A percentile compares a stretch with the other conserved stretches of the same genome.
Conservation (phyloP, 2,329 filamentous ascomycete genomes). For the Calycina marina region DNA sequence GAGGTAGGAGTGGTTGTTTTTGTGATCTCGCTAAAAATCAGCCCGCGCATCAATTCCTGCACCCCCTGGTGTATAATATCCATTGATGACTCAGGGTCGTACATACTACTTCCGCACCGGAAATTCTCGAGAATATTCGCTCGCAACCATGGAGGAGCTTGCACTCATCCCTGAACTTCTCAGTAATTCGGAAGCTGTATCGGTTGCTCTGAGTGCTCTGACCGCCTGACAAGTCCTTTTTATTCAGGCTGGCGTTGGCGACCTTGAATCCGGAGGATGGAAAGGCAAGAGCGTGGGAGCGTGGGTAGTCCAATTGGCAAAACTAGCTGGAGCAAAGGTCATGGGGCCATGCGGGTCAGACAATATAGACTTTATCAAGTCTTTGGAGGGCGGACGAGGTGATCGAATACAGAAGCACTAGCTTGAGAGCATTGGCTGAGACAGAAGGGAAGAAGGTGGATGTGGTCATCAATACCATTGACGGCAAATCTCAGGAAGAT, state of each 20-base stretch:
- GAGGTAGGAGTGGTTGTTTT: too few species aligned
- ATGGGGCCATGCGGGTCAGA: slow-evolving; percentile 25
- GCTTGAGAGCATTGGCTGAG: slow-evolving; percentile 23
- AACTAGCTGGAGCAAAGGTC: slow-evolving; percentile 25
- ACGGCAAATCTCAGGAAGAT: slow-evolving; percentile 25
- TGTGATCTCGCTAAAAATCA: too few species aligned
- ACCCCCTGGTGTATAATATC: slow-evolving; percentile 27
- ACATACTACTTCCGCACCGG: slow-evolving; percentile 24
- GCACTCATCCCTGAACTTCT: slow-evolving; percentile 23
- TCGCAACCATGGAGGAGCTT: slow-evolving; percentile 24
- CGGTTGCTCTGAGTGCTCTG: slow-evolving; percentile 26
- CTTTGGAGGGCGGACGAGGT: slow-evolving; percentile 27
- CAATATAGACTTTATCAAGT: slow-evolving; percentile 26
- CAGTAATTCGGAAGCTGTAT: slow-evolving; percentile 24
- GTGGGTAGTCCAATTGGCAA: slow-evolving; percentile 29
- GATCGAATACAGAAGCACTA: slow-evolving; percentile 22
- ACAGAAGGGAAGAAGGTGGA: slow-evolving; percentile 24
- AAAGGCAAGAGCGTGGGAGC: slow-evolving; percentile 28
- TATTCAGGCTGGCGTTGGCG: slow-evolving; percentile 21
- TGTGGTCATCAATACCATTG: slow-evolving; percentile 30
- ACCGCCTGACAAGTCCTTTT: slow-evolving; percentile 32
- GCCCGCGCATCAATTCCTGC: too few species aligned
- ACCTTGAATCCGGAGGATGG: slow-evolving; percentile 10
- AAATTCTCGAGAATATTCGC: slow-evolving; percentile 25
- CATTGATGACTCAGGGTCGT: too few species aligned